A percentile compares a stretch with the other conserved stretches of the same genome.
These are phyloP conservation scores for Cercospora zeina DNA, from an alignment of 2,329 filamentous ascomycete genomes.

Conservation along the genomic window DNA sequence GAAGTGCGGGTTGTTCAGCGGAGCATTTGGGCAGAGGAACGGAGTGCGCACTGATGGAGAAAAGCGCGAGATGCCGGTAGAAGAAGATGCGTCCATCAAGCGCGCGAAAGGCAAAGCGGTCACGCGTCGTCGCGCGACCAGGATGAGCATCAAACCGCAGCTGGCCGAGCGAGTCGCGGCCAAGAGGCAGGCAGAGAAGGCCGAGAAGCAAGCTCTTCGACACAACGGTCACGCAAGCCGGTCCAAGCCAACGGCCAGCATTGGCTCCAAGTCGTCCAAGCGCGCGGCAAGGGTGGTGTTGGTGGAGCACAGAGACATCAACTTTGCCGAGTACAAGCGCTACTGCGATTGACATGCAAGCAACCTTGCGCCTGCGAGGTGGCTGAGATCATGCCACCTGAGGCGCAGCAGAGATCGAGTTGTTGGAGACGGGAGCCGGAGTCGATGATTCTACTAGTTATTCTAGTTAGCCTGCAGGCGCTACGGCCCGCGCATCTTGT, in stretches of 20 bases:
- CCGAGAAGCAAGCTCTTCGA: slow-evolving; percentile 10
- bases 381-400: slow-evolving; percentile 14
- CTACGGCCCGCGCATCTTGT: neutral
- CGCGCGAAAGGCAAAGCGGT: neutral
- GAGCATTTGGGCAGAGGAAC: neutral
- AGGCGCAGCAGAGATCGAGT: slow-evolving; percentile 6
- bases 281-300: slow-evolving; percentile 7
- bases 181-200: slow-evolving; percentile 13
- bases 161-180: slow-evolving; percentile 7
- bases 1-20: slow-evolving; percentile 22
- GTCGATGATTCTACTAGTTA: too few species aligned
- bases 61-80: neutral
- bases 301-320: slow-evolving; percentile 20
- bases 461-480: neutral
- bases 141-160: slow-evolving; percentile 19
- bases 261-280: slow-evolving; percentile 19
- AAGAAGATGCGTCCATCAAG: neutral
- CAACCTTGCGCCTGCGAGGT: slow-evolving; percentile 6
- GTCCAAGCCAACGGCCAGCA: slow-evolving; percentile 4
- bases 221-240: neutral
- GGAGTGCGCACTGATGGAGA: neutral
- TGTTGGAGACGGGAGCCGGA: too few species aligned
- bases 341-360: slow-evolving; percentile 1
- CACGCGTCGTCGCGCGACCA: slow-evolving; percentile 9
- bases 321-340: slow-evolving; percentile 20